Evolutionary conservation across 768 basidiomycete genomes (phyloP), one percentile per base, ranked within the genome.

Genomic region (Pisolithus microcarpus): DNA sequence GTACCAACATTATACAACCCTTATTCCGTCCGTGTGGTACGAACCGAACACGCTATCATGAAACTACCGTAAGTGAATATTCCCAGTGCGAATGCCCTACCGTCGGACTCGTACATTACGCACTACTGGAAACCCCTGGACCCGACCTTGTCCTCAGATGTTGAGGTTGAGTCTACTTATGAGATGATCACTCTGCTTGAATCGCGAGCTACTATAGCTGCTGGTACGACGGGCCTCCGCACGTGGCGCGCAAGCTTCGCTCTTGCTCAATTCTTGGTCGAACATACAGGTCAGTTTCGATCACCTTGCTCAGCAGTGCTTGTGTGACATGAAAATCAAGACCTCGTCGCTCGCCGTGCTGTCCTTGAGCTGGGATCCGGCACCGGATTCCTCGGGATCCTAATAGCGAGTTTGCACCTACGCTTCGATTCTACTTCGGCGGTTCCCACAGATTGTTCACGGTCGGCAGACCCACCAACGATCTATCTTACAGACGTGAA

Each of bases 351-450:
- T 23, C 51, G 63, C 10, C 73, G 73, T 57, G 66, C 72, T 16
- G 72, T 88, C 7, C 74, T 91, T 9, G 89, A 91, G 62, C 72
- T 91, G 1, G 89, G 89, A 10, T 83, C 80, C 6, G 89, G 89
- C 1, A 72, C 75, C 3, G 89, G 89, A n/a, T 84, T 89, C 58
- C 70, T 90, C 15, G 89, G 86, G 4, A 76, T 79, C 37, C 64
- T 88, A 7, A 62, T 80, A 28, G 80, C 79, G 0, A 72, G 72
- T 39, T 62, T 88, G 15, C 88, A 91, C 21, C 44, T 56, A n/a
- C 51, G 36, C 46, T 37, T 47, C 16, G 34, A 30, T 15, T 43
- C 13, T 18, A 46, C 7, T 45, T 38, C 28, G 13, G 30, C 13
- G 3, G 34, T 23, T 11, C n/a, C 47, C n/a, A 9, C 30, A 24